These are phyloP conservation scores for Aschersonia sp. DNA, from an alignment of 2,329 filamentous ascomycete species.

Conservation along the genomic window DNA sequence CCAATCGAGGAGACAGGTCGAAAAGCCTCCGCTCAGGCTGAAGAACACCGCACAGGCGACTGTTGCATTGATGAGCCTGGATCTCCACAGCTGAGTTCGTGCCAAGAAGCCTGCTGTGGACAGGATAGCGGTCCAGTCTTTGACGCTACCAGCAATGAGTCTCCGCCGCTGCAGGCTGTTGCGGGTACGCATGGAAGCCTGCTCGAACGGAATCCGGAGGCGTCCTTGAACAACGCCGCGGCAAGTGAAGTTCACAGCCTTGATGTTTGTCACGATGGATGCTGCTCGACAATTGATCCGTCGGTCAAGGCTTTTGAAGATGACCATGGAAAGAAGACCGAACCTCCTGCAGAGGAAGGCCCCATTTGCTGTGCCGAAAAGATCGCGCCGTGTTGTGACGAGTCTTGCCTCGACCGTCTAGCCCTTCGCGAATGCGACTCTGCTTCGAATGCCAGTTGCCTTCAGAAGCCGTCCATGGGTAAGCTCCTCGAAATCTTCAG, in stretches of 20 bases:
- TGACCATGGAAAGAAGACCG: neutral
- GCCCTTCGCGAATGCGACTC: conserved; percentile 23
- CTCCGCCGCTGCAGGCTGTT: too few relatives aligned
- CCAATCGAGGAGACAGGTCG: too few relatives aligned
- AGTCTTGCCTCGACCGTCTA: conserved; percentile 26
- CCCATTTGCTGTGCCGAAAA: conserved; percentile 27
- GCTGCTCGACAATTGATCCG: neutral
- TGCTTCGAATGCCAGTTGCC: neutral
- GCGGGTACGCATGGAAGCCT: too few relatives aligned
- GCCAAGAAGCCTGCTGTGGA: neutral
- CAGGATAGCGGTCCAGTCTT: neutral
- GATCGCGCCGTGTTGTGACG: conserved; percentile 24
- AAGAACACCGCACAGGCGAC: neutral
- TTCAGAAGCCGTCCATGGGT: conserved; percentile 2
- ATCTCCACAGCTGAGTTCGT: neutral
- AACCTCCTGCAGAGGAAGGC: neutral
- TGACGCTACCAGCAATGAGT: too few relatives aligned
- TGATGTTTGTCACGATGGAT: neutral
- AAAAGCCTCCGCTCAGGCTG: too few relatives aligned
- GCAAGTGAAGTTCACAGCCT: too few relatives aligned
- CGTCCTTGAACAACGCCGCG: too few relatives aligned
- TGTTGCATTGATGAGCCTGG: neutral
- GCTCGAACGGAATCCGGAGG: too few relatives aligned
- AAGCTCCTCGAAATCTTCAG: neutral
- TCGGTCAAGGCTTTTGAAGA: neutral